These are phyloP conservation scores for Phytophthora constricta DNA, from an alignment of 352 stramenopile species.

Conservation along the genomic window DNA sequence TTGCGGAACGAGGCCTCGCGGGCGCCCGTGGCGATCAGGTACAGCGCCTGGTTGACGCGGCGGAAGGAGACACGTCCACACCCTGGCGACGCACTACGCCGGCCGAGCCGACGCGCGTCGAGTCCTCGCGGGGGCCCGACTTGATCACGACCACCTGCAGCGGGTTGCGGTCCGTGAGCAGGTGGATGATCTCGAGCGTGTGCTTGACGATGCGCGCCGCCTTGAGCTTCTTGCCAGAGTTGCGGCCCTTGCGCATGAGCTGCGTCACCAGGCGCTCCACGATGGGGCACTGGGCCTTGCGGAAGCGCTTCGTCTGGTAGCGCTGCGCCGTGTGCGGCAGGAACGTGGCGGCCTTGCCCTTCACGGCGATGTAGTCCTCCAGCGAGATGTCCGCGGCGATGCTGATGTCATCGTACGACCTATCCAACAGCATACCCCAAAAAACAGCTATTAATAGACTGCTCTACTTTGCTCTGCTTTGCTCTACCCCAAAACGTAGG, in stretches of 20 bases:
- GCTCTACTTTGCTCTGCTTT: conserved; percentile 1
- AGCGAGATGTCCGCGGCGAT: conserved; percentile 98
- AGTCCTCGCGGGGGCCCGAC: conserved; percentile 98
- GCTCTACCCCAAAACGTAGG: too few species aligned
- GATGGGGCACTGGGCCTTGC: conserved; percentile 99
- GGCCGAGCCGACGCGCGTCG: conserved; percentile 98
- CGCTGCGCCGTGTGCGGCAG: conserved; percentile 99
- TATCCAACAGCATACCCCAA: conserved; percentile 46
- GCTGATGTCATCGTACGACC: conserved; percentile 99
- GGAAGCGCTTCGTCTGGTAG: conserved; percentile 99
- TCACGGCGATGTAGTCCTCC: conserved; percentile 99
- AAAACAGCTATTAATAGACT: conserved; percentile 35
- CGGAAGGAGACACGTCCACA: conserved; percentile 99
- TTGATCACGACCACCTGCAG: conserved; percentile 97
- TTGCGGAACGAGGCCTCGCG: conserved; percentile 99
- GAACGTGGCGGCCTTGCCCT: conserved; percentile 98
- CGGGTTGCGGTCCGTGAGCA: conserved; percentile 99
- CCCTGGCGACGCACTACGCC: conserved; percentile 99
- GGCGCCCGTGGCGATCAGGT: conserved; percentile 97
- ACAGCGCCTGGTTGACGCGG: conserved; percentile 99
- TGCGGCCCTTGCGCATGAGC: conserved; percentile 99
- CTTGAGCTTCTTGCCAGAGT: conserved; percentile 99
- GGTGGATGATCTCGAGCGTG: conserved; percentile 99
- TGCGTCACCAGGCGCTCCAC: conserved; percentile 97
- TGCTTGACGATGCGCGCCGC: conserved; percentile 98